Evolutionary conservation across 345 rosid species (phyloP), one percentile per base, ranked within the genome.

Genomic region (Reutealis trisperma): DNA sequence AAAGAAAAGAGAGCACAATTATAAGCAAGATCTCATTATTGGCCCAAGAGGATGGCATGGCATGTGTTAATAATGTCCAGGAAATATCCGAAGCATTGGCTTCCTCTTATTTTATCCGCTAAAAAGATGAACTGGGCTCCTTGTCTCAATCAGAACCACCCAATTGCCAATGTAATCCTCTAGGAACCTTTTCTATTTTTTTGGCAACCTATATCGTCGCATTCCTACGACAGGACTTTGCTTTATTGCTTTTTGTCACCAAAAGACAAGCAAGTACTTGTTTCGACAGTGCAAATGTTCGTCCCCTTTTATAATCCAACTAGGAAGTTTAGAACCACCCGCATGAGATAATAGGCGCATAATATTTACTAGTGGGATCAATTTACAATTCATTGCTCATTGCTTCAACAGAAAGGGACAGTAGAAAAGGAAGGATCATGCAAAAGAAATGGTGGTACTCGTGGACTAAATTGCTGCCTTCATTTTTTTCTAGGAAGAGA

Each of bases 401-500:
- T 45, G 61, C 82, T 74, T 72, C 69, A 41, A 57, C 32, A 30
- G 68, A 85, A 75, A 80, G 82, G 67, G 89, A 84, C 84, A 77
- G 47, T 49, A 74, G 83, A 83, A 78, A 84, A 77, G 32, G 72
- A 79, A 77, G 79, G 71, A 69, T 73, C 75, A 72, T 72, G 81
- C 65, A 76, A 16, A 60, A 37, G 72, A 73, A 81, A 64, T 60
- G 68, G 77, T 55, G 62, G 84, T 67, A 80, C 69, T 83, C 92
- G 92, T 90, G 92, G 92, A 86, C 84, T 77, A 74, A 71, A 80
- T 83, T 47, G 66, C 83, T 80, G 70, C 94, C 86, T 83, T 84
- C 81, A 83, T 76, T 87, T 89, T 79, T 76, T 74, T 81, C 67
- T 51, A 83, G 74, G 82, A 78, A 80, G 67, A 72, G 74, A 80